phyloP scores from a whole-genome alignment of 2,329 filamentous ascomycete genomes.

The Aspergillaceae sp. region DNA sequence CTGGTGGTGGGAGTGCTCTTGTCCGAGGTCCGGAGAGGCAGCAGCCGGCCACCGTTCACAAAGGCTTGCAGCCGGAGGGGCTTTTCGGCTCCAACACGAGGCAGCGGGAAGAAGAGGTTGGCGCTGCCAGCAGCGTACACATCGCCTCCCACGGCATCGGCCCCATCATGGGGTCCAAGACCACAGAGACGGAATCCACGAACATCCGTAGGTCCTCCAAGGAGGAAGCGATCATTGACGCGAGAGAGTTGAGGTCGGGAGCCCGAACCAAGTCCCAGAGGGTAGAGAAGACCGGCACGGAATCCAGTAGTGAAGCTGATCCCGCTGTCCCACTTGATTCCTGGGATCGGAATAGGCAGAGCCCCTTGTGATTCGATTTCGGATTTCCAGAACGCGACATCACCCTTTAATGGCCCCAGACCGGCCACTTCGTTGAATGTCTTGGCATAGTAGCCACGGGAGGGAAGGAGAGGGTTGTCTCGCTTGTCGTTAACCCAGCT shows the following conservation, averaged over 20 bases:
- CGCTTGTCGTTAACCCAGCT: conserved; percentile 71
- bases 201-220: conserved; percentile 89
- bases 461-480: conserved; percentile 77
- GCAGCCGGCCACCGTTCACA: conserved; percentile 76
- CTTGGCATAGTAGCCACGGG: conserved; percentile 71
- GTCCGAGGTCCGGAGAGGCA: conserved; percentile 59
- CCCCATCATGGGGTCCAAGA: conserved; percentile 76
- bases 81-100: conserved; percentile 69
- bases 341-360: conserved; percentile 62
- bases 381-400: conserved; percentile 90
- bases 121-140: conserved; percentile 83
- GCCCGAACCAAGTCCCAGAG: conserved; percentile 56
- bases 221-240: conserved; percentile 88
- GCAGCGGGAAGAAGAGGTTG: conserved; percentile 76
- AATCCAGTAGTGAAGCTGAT: conserved; percentile 76
- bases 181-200: conserved; percentile 87
- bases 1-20: conserved; percentile 41
- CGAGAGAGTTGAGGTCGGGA: conserved; percentile 58
- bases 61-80: conserved; percentile 84
- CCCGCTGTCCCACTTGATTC: conserved; percentile 60
- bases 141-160: conserved; percentile 83
- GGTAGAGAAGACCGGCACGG: conserved; percentile 73
- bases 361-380: conserved; percentile 75
- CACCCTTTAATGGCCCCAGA: conserved; percentile 71
- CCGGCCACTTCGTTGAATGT: conserved; percentile 77